Percentiles rank a stretch among this genome's conserved stretches.
phyloP scores from a whole-genome alignment of 305 asterid species.

The Euphrasia arctica region DNA sequence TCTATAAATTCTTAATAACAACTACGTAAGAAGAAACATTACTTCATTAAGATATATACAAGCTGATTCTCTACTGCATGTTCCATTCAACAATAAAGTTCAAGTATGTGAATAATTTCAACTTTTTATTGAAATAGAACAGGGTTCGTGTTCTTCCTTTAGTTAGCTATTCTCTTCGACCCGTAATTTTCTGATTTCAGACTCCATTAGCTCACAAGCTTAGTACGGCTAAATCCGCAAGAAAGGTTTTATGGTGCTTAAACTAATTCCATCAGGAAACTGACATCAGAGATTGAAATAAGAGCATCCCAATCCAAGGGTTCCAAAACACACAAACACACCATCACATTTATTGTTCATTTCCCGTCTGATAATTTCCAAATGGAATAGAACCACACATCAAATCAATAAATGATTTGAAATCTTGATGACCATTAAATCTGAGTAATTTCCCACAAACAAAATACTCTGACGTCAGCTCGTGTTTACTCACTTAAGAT shows the following conservation, averaged over 20 bases:
- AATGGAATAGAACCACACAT: constrained; percentile 34
- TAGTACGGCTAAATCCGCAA: constrained; percentile 27
- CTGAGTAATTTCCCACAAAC: constrained; percentile 26
- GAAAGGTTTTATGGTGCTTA: constrained; percentile 33
- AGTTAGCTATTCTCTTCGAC: constrained; percentile 24
- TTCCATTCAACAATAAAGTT: constrained; percentile 25
- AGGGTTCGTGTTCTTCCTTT: constrained; percentile 1
- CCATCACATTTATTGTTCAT: constrained; percentile 32
- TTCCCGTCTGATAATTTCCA: constrained; percentile 30
- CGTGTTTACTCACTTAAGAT: constrained; percentile 14
- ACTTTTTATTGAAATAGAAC: constrained; percentile 27
- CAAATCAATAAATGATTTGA: constrained; percentile 38
- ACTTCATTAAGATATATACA: constrained; percentile 21
- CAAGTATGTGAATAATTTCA: constrained; percentile 20
- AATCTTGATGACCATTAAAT: constrained; percentile 26
- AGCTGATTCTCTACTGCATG: constrained; percentile 20
- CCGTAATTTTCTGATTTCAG: constrained; percentile 26
- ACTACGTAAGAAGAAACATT: constrained; percentile 7
- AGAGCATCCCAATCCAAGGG: constrained; percentile 44
- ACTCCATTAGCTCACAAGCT: constrained; percentile 34
- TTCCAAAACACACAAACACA: constrained; percentile 35
- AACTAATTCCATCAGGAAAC: constrained; percentile 35
- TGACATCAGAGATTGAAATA: constrained; percentile 30
- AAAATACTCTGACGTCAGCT: constrained; percentile 25
- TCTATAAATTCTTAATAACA: constrained; percentile 18